Evolutionary conservation across 805 yeast species (phyloP), one percentile per base, ranked within the genome.

Genomic region (Teunomyces gatunensis): DNA sequence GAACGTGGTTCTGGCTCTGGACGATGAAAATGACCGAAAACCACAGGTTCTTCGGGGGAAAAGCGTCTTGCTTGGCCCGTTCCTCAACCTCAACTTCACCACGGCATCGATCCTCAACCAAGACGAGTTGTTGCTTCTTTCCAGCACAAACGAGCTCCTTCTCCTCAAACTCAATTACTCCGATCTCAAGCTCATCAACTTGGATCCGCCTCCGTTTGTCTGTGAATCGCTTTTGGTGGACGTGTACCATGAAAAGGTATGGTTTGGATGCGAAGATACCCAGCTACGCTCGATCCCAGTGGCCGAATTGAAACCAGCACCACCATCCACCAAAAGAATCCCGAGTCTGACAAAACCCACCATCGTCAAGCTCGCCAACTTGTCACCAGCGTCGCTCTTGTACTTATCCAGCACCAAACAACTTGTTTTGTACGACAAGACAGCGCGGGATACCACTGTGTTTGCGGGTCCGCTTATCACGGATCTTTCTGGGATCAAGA

Each of bases 51-150:
- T 86, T 6, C 71, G 71, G 41, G 90, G 91, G 0, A 74, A 84
- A 46, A 85, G 79, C 54, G 81, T 80, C 1, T 65, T 84, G 0
- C 63, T 85, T 39, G 84, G 84, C 1, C 61, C 61, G 5, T 69
- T 68, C 32, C 63, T 81, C 12, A 74, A 76, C 48, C 69, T 75
- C n/a, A 75, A 73, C 46, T 84, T 84, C 55, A 68, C 77, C 3
- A 68, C 71, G 20, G 69, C 68, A 2, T 54, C 64, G 23, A 53
- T 65, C 6, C 45, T 72, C 23, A 69, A 65, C 47, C 60, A 54
- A 15, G 67, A 65, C n/a, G 75, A 74, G 42, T 34, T 75, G 9
- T 48, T 74, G 15, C 46, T 76, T 3, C 50, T 65, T 11, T 63
- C 75, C 0, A 69, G 63, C 46, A 58, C 54, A 18, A 62, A 64